Base-by-base conservation (phyloP, 1,284 basidiomycete species). In the Rhodotorula sp. region DNA sequence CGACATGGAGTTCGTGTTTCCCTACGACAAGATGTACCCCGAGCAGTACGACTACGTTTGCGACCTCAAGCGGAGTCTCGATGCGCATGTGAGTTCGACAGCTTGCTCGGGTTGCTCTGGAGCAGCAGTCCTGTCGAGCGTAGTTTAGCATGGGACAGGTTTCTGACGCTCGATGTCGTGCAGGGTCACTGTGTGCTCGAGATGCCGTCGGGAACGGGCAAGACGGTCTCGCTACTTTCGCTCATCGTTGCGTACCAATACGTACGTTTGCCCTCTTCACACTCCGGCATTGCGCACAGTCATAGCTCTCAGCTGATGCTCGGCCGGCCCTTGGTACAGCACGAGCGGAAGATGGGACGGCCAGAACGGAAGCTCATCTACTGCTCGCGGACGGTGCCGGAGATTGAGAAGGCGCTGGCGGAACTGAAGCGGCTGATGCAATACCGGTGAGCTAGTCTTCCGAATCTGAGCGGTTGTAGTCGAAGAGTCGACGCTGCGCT, bases 21-120 rank as follows among this genome's bases (percentile, higher is more conserved):
- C 81, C 6, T 82, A 82, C 66, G 81, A 81, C 51, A 80, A 79
- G 67, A 81, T 82, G 66, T 81, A 81, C 62, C 80, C 76, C 3
- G 95, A 98, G 79, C 95, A 98, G 87, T 98, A 94, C 87, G 89
- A 92, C 52, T 99, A 99, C 80, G 98, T 99, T 94, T 94, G 92
- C 81, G 95, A 99, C 82, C 85, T 99, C 76, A 99, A 99, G 81
- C 85, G 92, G 77, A 95, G 95, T 9, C 86, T 99, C 30, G 96
- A 99, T 82, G 94, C 94, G 46, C 88, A 90, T 69, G 83, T 82
- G 60, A 68, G 82, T 72, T 30, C 39, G 39, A 13, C 36, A 36
- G 36, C 13, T 36, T 20, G 19, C 32, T 54, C 53, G 53, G 13
- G 30, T 19, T 19, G 49, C 22, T n/a, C 53, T 34, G 53, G 9